Evolutionary conservation across 139 green algal species (phyloP).

Genomic region (Chlamydomonas sp.): DNA sequence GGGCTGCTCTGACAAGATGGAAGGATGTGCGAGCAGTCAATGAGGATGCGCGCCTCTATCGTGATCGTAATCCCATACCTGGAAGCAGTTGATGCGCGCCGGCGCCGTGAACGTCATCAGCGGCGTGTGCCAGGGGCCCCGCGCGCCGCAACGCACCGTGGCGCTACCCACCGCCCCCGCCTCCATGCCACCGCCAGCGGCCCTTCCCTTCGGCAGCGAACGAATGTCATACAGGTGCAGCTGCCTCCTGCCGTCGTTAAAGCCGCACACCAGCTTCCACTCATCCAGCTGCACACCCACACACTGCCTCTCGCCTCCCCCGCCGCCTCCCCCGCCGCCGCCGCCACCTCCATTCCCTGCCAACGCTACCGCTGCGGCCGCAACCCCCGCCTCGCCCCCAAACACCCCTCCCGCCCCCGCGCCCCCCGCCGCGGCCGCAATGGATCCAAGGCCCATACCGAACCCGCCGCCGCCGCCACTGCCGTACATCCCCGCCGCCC

Average conservation of each 20-base stretch:
- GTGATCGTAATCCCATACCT: not conserved
- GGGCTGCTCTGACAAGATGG: too few species aligned
- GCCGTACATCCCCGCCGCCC: not conserved
- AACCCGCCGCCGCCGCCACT: not conserved
- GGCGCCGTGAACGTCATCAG: conserved; percentile 46
- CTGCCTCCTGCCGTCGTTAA: conserved; percentile 15
- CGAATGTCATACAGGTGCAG: conserved; percentile 58
- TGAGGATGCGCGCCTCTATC: too few species aligned
- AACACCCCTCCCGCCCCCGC: not conserved
- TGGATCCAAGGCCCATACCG: conserved; percentile 1
- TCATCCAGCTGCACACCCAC: conserved; percentile 61
- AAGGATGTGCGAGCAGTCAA: too few species aligned
- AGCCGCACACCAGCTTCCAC: conserved; percentile 59
- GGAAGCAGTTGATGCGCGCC: conserved; percentile 48
- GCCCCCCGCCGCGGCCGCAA: conserved; percentile 15
- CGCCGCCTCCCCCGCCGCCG: not conserved
- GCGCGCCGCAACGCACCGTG: not conserved
- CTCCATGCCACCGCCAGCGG: not conserved
- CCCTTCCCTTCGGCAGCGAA: not conserved
- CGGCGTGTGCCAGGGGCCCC: conserved; percentile 19
- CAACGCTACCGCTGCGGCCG: not conserved
- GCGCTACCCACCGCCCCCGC: not conserved
- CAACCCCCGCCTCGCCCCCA: not conserved
- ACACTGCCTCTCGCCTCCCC: conserved; percentile 23
- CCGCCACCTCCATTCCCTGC: too few species aligned